Evolutionary conservation across 495 filamentous ascomycete genomes (phyloP).

Genomic region (Penicillium lividum): DNA sequence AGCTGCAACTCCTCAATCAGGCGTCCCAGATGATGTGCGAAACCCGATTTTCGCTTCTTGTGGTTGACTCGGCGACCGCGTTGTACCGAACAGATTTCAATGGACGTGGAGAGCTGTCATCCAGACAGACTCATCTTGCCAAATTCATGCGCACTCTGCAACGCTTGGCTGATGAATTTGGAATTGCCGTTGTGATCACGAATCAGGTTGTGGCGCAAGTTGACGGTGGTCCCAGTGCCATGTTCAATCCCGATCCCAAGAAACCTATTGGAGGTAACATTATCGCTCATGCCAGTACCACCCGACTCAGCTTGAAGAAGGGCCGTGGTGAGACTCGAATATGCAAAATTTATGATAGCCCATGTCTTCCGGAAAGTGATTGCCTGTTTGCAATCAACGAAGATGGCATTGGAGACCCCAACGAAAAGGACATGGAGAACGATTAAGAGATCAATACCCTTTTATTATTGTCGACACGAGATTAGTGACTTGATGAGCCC

Average conservation of each 20-base stretch:
- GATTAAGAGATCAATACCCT: constrained; percentile 36
- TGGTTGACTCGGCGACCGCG: constrained; percentile 93
- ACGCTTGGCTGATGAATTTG: constrained; percentile 94
- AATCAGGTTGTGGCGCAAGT: constrained; percentile 99
- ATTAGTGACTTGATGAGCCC: constrained; percentile 38
- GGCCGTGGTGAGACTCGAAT: constrained; percentile 92
- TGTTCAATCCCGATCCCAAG: constrained; percentile 99
- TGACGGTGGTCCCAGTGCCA: constrained; percentile 89
- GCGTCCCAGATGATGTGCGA: constrained; percentile 99
- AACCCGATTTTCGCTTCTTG: constrained; percentile 90
- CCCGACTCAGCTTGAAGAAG: constrained; percentile 87
- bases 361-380: constrained; percentile 93
- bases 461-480: constrained; percentile 21
- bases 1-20: constrained; percentile 90
- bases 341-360: constrained; percentile 98
- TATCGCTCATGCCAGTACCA: constrained; percentile 95
- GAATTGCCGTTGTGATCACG: constrained; percentile 97
- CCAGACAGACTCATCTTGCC: constrained; percentile 87
- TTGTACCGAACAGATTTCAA: constrained; percentile 95
- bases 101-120: constrained; percentile 88
- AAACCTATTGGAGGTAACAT: constrained; percentile 99
- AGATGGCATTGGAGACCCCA: constrained; percentile 94
- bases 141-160: constrained; percentile 97
- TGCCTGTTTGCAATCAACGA: constrained; percentile 96
- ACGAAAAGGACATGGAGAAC: constrained; percentile 92